Evolutionary conservation across 2,329 filamentous ascomycete species (phyloP), one percentile per base, ranked within the genome.

Genomic region (Penicillium verrucosum): DNA sequence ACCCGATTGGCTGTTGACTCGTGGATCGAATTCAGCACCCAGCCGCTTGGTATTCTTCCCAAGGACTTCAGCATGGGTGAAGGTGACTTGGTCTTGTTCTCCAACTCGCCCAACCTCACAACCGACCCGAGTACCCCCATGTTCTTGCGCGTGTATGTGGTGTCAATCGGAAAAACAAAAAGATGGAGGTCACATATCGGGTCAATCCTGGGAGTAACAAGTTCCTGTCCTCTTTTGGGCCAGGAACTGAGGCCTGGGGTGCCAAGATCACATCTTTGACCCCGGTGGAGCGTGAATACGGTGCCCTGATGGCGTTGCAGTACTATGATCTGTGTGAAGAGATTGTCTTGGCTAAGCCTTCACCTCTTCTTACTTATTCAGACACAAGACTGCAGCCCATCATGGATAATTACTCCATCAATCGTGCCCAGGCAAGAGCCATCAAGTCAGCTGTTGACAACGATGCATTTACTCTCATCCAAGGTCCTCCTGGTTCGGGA

Each of bases 241-340:
- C 90, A 0, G 87, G 89, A 38, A 80, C 82, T 16, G 85, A 85
- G 38, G 80, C 96, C 0, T 83, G 86, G 66, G 92, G 87, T 2
- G 81, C 90, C 56, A 96, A 95, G 69, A 86, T 99, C 63, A 91
- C 92, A 52, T 96, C 93, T 58, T 89, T 99, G 79, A 96, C 89
- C 2, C 94, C 94, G 0, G 87, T 97, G 50, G 93, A 99, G 77
- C 88, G 94, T 72, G 94, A 99, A 75, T 99, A 92, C 72, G 94
- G 92, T 55, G 91, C 94, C 0, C 77, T 99, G 30, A 89, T 92
- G 76, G 93, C 90, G 67, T 75, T 99, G 61, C 89, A 96, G 72
- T 97, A 95, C 73, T 99, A 97, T 67, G 94, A 99, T 74, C 81
- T 99, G 21, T 95, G 93, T 78, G 89, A 93, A 56, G 94, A 99